Evolutionary conservation across 2,329 filamentous ascomycete species (phyloP).

Genomic region (Bipolaris victoriae): DNA sequence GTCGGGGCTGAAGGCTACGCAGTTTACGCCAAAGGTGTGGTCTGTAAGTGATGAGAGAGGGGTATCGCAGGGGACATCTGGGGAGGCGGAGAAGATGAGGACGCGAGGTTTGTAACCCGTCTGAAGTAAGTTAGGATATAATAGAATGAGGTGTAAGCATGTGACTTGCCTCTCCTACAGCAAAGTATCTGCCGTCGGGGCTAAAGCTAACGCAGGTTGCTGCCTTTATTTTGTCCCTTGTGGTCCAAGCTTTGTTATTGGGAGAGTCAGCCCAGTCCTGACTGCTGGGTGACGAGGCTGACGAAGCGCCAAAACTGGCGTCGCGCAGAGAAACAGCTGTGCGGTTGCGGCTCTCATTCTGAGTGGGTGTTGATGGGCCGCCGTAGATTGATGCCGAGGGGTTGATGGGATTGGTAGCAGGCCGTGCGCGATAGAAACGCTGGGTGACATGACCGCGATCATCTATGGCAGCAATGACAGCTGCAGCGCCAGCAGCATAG

Average conservation of each 20-base stretch:
- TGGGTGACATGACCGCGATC: constrained; percentile 70
- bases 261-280: constrained; percentile 64
- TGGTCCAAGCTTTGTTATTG: constrained; percentile 77
- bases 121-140: constrained; percentile 50
- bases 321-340: constrained; percentile 63
- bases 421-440: constrained; percentile 88
- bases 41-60: constrained; percentile 87
- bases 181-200: constrained; percentile 83
- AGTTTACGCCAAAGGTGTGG: constrained; percentile 86
- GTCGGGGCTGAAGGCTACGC: constrained; percentile 87
- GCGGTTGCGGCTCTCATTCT: constrained; percentile 61
- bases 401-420: constrained; percentile 71
- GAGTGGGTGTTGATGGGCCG: constrained; percentile 61
- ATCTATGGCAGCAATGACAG: constrained; percentile 84
- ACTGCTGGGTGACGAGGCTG: constrained; percentile 54
- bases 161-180: constrained; percentile 76
- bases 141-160: background rate
- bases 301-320: constrained; percentile 50
- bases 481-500: constrained; percentile 90
- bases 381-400: constrained; percentile 60
- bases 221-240: constrained; percentile 90
- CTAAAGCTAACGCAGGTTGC: constrained; percentile 90
- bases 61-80: constrained; percentile 78
- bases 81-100: constrained; percentile 79
- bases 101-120: constrained; percentile 93